Percentiles rank a stretch among this genome's conserved stretches.
These are phyloP conservation scores for Cystoderma amianthinum DNA, from an alignment of 768 basidiomycete species.

Conservation along the genomic window DNA sequence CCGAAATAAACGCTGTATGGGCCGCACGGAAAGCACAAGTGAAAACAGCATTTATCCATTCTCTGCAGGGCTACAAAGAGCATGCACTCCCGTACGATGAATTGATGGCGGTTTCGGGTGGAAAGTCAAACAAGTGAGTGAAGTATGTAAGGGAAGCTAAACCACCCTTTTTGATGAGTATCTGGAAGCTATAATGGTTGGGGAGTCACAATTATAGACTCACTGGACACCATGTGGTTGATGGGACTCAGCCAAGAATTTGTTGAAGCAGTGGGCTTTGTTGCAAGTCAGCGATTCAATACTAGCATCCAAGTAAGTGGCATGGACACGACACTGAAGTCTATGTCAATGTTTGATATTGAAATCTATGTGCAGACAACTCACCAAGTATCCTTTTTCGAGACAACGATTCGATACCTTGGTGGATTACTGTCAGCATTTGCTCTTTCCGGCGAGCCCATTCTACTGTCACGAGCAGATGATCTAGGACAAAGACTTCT, in stretches of 20 bases:
- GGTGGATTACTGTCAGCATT: conserved; percentile 76
- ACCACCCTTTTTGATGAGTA: too few species aligned
- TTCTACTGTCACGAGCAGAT: conserved; percentile 57
- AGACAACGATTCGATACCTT: conserved; percentile 72
- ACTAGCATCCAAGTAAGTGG: too few species aligned
- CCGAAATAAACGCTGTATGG: too few species aligned
- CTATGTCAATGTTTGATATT: too few species aligned
- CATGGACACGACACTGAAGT: too few species aligned
- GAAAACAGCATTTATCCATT: conserved; percentile 46
- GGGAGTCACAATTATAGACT: conserved; percentile 64
- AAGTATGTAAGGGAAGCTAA: too few species aligned
- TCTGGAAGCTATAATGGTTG: conserved; percentile 33
- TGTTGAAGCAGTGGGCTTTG: conserved; percentile 41
- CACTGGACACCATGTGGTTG: conserved; percentile 76
- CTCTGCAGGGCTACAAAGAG: conserved; percentile 42
- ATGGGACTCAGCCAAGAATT: conserved; percentile 75
- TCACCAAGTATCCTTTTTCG: conserved; percentile 48
- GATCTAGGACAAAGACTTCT: conserved; percentile 60
- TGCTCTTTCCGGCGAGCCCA: conserved; percentile 57
- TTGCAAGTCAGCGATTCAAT: conserved; percentile 38
- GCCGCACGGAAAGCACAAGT: conserved; percentile 37
- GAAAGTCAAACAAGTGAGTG: conserved; percentile 42
- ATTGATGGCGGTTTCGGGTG: conserved; percentile 36
- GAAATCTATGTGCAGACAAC: too few species aligned
- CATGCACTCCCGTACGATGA: conserved; percentile 51